phyloP scores from a whole-genome alignment of 768 basidiomycete species.

The Mycena albidolilacea region DNA sequence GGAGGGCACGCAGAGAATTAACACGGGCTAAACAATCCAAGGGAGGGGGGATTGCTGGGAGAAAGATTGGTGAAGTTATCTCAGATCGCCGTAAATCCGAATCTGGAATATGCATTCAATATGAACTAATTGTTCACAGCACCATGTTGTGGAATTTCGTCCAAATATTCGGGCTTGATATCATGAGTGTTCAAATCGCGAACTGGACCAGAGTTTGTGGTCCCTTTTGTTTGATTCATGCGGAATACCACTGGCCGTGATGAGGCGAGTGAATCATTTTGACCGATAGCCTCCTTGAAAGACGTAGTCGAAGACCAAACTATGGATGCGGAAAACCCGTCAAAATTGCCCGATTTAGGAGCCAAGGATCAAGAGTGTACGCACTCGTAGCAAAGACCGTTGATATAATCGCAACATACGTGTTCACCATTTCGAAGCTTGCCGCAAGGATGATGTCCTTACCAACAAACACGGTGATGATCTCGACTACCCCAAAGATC shows the following conservation, averaged over 20 bases:
- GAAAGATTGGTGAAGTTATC: too few species aligned
- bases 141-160: too few species aligned
- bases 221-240: not conserved
- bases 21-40: too few species aligned
- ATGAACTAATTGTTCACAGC: too few species aligned
- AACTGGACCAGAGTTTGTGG: conserved; percentile 3
- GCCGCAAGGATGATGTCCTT: not conserved
- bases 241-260: conserved; percentile 10
- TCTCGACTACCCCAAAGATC: conserved; percentile 7
- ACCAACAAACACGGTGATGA: conserved; percentile 5
- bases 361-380: not conserved
- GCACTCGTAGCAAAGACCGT: conserved; percentile 12
- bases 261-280: not conserved
- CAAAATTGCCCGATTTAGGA: not conserved
- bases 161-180: too few species aligned
- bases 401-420: conserved; percentile 19
- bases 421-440: not conserved
- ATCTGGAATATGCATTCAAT: too few species aligned
- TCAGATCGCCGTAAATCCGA: too few species aligned
- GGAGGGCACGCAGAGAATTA: too few species aligned
- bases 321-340: not conserved
- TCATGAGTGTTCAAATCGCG: too few species aligned
- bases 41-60: too few species aligned
- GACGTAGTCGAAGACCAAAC: conserved; percentile 20
- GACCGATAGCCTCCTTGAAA: not conserved